Evolutionary conservation across 495 filamentous ascomycete species (phyloP).

Genomic region (Aspergillus saccharolyticus): DNA sequence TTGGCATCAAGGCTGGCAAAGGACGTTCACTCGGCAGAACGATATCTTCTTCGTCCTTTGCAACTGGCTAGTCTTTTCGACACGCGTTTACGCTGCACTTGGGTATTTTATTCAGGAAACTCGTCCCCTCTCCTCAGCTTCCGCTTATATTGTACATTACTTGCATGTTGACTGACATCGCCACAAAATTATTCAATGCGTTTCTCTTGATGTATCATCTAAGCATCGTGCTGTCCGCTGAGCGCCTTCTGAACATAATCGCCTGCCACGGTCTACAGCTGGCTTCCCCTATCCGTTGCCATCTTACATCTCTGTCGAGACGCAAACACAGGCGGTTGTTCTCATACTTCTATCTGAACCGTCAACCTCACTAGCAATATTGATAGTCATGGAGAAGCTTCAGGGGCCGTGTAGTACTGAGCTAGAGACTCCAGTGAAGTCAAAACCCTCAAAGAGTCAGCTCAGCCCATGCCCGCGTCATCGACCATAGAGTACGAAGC

Average conservation of each 20-base stretch:
- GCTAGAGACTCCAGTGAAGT: neutral
- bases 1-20: neutral
- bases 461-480: neutral
- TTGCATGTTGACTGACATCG: too few relatives aligned
- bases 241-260: neutral
- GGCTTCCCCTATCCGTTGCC: too few relatives aligned
- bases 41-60: neutral
- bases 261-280: too few relatives aligned
- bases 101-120: neutral
- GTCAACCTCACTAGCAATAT: too few relatives aligned
- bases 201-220: too few relatives aligned
- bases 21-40: too few relatives aligned
- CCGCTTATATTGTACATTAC: neutral
- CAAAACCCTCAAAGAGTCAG: neutral
- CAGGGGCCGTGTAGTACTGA: too few relatives aligned
- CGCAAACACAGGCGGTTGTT: too few relatives aligned
- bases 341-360: too few relatives aligned
- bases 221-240: neutral
- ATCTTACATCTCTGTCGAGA: too few relatives aligned
- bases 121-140: neutral
- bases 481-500: neutral
- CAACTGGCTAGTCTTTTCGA: neutral
- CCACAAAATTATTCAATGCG: too few relatives aligned
- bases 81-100: neutral
- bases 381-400: too few relatives aligned